Base-by-base conservation (phyloP, 164 flowering plant species). In the Chloranthus sessilifolius region DNA sequence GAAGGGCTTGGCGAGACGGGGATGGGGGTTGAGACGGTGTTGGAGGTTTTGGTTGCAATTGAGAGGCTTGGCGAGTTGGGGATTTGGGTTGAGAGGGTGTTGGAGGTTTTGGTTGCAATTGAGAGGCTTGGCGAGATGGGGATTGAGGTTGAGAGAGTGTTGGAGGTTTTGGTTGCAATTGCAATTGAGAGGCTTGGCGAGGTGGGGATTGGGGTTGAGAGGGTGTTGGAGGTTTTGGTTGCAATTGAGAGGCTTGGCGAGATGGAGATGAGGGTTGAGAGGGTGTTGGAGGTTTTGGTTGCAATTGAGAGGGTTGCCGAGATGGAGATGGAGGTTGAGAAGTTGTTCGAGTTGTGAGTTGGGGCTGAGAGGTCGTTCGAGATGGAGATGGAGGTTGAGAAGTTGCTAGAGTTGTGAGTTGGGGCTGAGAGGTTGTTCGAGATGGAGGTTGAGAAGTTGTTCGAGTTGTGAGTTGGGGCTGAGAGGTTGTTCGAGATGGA, bases 361-460 rank as follows among this genome's bases (percentile, higher is more conserved):
- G 25, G 2, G 48, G 52, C 39, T 26, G 61, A 33, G 65, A 25
- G 5, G 44, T 22, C 26, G 28, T 2, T 11, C 4, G 56, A 14
- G 58, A 22, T 23, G 59, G 47, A 5, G 63, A 21, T 34, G 47
- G 53, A 8, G 34, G 45, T 35, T 12, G 54, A 43, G 64, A 24
- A 7, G 46, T 9, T 5, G 52, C 43, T 31, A 7, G 56, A 41
- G 53, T 37, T 27, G 53, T n/a, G 4, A 40, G 48, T 22, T 42
- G 30, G 4, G n/a, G n/a, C n/a, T n/a, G n/a, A n/a, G n/a, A n/a
- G n/a, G n/a, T n/a, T n/a, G n/a, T n/a, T n/a, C 16, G 24, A 34
- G 31, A 24, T 4, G 35, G 34, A 7, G 8, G 4, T 35, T 12
- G 54, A 43, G 64, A 24, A 7, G 46, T 9, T 5, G 52, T 45